Evolutionary conservation across 2,329 filamentous ascomycete genomes (phyloP), one percentile per base, ranked within the genome.

Genomic region (Aspergillus tamarii): DNA sequence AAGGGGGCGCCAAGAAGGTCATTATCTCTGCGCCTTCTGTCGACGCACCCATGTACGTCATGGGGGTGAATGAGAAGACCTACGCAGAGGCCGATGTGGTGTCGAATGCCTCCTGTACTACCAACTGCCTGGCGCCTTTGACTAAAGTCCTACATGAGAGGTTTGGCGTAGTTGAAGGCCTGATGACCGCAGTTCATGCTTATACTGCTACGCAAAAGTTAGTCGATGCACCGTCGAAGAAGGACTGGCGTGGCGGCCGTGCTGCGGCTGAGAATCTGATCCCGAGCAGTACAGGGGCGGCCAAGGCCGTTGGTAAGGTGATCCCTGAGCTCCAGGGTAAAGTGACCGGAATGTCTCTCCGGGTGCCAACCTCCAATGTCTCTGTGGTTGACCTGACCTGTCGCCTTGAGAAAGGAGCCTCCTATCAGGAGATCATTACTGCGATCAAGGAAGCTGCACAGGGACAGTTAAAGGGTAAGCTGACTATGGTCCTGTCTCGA

Each of bases 121-220:
- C 95, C 88, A 99, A 99, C 92, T 98, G 95, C 90, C 86, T 99
- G 84, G 95, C 95, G 83, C 95, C 95, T 81, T 91, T 99, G 71
- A 95, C 95, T 87, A 99, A 98, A 92, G 93, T 98, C 79, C 89
- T 99, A 86, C 86, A 99, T 89, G 94, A 98, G 88, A 96, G 97
- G 84, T 99, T 91, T 87, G 90, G 87, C 83, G 95, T 99, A 81
- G 84, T 97, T 78, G 95, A 99, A 89, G 95, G 94, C 88, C 90
- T 98, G 77, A 99, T 99, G 95, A 98, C 95, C 85, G 98, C 95
- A 74, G 89, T 98, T 83, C 95, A 99, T 91, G 97, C 95, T 77
- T 98, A 98, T 91, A 98, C 95, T 76, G 95, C 95, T 78, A 98
- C 95, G 82, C 95, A 98, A 88, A 97, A 97, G 92, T 96, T 94